Evolutionary conservation across 163 green algal species (phyloP).

Genomic region (Prototheca wickerhamii): DNA sequence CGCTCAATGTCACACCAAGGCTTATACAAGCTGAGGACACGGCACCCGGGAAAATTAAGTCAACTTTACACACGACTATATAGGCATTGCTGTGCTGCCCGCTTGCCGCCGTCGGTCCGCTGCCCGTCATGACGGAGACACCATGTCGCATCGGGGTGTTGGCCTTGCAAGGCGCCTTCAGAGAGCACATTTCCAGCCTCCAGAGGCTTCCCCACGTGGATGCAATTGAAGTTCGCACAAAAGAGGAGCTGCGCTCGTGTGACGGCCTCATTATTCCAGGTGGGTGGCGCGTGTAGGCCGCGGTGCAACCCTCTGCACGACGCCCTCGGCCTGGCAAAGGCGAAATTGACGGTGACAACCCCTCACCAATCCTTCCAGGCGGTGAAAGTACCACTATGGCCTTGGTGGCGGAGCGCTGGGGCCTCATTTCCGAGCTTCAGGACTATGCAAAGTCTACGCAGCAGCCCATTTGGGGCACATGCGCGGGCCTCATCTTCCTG

Average conservation of each 20-base stretch:
- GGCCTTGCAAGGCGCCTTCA: constrained; percentile 85
- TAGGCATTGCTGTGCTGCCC: too few species aligned
- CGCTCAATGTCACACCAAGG: too few species aligned
- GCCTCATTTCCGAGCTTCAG: constrained; percentile 75
- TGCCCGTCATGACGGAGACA: background rate
- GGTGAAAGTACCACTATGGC: constrained; percentile 98
- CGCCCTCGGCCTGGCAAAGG: background rate
- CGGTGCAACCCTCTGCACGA: background rate
- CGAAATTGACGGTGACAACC: background rate
- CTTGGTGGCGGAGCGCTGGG: constrained; percentile 80
- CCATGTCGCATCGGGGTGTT: constrained; percentile 61
- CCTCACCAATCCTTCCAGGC: constrained; percentile 26
- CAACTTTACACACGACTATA: too few species aligned
- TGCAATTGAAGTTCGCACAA: constrained; percentile 76
- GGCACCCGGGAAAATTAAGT: too few species aligned
- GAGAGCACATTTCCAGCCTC: constrained; percentile 78
- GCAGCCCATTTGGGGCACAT: constrained; percentile 93
- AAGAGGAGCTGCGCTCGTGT: constrained; percentile 61
- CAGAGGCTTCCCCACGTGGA: constrained; percentile 47
- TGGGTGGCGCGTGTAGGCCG: background rate
- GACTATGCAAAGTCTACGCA: constrained; percentile 45
- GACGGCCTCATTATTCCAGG: constrained; percentile 80
- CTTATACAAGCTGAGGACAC: too few species aligned
- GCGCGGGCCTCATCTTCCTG: constrained; percentile 97
- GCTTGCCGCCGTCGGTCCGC: too few species aligned